Evolutionary conservation across 768 basidiomycete species (phyloP).

Genomic region (Tricholoma sp.): DNA sequence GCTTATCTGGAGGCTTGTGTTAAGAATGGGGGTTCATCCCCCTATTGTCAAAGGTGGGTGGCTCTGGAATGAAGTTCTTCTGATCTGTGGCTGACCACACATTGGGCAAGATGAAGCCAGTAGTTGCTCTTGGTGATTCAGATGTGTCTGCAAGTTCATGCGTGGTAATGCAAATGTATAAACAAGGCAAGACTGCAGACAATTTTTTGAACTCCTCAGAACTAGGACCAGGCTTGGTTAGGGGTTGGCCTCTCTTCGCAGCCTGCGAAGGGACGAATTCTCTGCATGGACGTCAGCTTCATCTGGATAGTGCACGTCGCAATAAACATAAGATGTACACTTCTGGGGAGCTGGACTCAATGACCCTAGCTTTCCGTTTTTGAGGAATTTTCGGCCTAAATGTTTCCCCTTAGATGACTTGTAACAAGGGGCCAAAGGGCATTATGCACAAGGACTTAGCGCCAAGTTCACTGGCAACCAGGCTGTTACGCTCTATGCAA

Average conservation of each 20-base stretch:
- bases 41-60: background rate
- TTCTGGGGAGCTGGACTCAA: background rate
- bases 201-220: background rate
- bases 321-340: background rate
- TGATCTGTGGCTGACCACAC: background rate
- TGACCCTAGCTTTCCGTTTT: background rate
- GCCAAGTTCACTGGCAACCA: background rate
- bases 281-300: background rate
- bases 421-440: too few relatives aligned
- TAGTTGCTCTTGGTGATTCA: background rate
- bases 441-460: too few relatives aligned
- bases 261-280: background rate
- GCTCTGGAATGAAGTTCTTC: background rate
- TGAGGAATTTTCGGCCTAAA: too few relatives aligned
- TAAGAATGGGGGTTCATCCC: background rate
- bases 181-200: background rate
- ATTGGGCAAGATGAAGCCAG: background rate
- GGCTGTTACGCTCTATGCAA: too few relatives aligned
- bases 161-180: background rate
- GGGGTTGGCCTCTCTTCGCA: background rate
- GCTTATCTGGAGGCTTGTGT: background rate
- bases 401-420: too few relatives aligned
- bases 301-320: background rate
- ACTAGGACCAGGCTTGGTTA: background rate
- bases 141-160: background rate